Evolutionary conservation across 345 rosid genomes (phyloP), one percentile per base, ranked within the genome.

Genomic region (Eucalyptus brandiana): DNA sequence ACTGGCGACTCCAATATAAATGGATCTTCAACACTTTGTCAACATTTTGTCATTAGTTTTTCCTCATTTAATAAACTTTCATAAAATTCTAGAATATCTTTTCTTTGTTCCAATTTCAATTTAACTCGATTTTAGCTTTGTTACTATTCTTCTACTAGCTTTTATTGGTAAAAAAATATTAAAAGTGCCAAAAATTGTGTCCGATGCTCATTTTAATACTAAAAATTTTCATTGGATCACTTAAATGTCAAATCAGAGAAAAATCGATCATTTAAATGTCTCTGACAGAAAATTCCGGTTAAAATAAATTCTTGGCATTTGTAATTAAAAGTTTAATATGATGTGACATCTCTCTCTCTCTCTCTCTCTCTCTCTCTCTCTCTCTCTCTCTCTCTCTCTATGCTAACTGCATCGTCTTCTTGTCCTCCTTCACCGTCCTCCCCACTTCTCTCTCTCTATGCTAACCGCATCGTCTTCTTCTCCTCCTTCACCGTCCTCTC

Each of bases 131-230:
- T 56, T 10, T 56, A 56, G 30, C 62, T 24, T 56, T 56, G 30
- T 56, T 2, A 9, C 3, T 56, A 10, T 56, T 56, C 62, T 56
- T 56, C 12, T 56, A 56, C 62, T 10, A 24, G 62, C 62, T 56
- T 56, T 23, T 56, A 56, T 56, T 56, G 69, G 32, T 13, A 28
- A 6, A 28, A 60, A 0, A 34, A 28, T 13, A 60, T 1, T 12
- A 60, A 12, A 60, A 60, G 15, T 28, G 8, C 0, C 8, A 28
- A 60, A 60, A 60, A 30, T 60, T 60, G 4, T 30, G 8, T 60
- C 0, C 1, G 1, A 13, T 13, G 2, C 8, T 60, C 8, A 12
- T 30, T 60, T 60, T 28, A 60, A 1, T 28, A 3, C 2, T 6
- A 12, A 60, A 60, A 12, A 0, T 26, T 60, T 60, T 28, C 2